Evolutionary conservation across 2,329 filamentous ascomycete genomes (phyloP), one percentile per base, ranked within the genome.

Genomic region (Phyllosticta citriasiana): DNA sequence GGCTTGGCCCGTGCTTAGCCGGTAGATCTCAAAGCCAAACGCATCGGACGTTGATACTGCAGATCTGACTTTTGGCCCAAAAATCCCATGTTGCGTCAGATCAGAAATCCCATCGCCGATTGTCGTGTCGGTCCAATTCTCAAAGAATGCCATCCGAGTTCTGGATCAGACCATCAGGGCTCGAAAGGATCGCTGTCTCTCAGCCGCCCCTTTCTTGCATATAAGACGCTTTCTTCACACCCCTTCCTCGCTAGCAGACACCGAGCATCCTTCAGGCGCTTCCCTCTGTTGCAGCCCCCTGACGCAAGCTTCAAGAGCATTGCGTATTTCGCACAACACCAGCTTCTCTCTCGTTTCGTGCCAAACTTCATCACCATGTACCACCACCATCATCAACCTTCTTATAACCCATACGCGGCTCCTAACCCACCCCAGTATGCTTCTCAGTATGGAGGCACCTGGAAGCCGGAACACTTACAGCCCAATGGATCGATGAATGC

Each of bases 51-150:
- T 59, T 58, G 55, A 33, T 62, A 51, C 56, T 56, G 59, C 56
- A 57, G 57, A 59, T 58, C 60, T 62, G 56, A 59, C 10, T 62
- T 62, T 62, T 56, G n/a, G 25, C 24, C 26, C 22, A 52, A 58
- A 58, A 52, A 62, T 59, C 54, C 33, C 55, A 56, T 59, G 58
- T 30, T 22, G 30, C 56, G 40, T 27, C 50, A 62, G 25, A 50
- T 53, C 56, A 30, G 54, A 55, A 59, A 59, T 53, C 51, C 55
- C 52, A 59, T 58, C 60, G 60, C 22, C 57, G 56, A 62, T 58
- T 33, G 16, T 16, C 27, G 22, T 12, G 19, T 57, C 55, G 27
- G 40, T 47, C 40, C 40, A 47, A 47, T 47, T 47, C 40, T 47
- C 40, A 47, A 2, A n/a, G 14, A 47, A 47, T 47, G 12, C 40